Evolutionary conservation across 805 yeast genomes (phyloP), one percentile per base, ranked within the genome.

Genomic region (Ogataea paradorogensis): DNA sequence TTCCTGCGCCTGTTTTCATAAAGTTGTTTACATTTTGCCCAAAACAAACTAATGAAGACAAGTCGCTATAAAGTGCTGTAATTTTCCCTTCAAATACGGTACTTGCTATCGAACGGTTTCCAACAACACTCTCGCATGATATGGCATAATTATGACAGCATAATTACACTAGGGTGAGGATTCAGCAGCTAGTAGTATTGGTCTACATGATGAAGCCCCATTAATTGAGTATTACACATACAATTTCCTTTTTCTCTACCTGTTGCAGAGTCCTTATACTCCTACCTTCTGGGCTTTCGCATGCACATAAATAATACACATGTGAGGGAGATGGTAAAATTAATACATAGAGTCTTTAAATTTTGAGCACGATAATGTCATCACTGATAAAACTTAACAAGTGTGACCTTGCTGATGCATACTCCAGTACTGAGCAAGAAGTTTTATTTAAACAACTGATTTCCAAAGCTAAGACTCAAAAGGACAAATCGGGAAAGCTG

Each of bases 401-500:
- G 5, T 50, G 53, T 28, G 66, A 62, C 44, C 46, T 56, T 9
- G 41, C 31, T 4, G 66, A 62, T 35, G 59, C 66, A 0, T 50
- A 53, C 32, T 31, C 53, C 4, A 47, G 57, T 25, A 21, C 27
- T 14, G 51, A 43, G 3, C 52, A 58, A 34, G 48, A 48, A 16
- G 42, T 13, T 3, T 23, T 36, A 1, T 61, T 50, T 40, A 30
- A 35, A 9, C 25, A 29, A 14, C 23, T 37, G 10, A 43, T 56
- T 3, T 24, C 29, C 1, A 27, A 34, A 25, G 25, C 38, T n/a
- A 42, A 45, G 27, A 10, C 23, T 8, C 46, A 56, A 31, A 50
- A 47, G 33, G 63, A 63, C 30, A 32, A 38, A 8, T 52, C 59
- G 1, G 61, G 63, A 2, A 44, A 52, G 18, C 50, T 42, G 29